Conservation (phyloP, 2,329 filamentous ascomycete species). For the Diaporthe sp. region DNA sequence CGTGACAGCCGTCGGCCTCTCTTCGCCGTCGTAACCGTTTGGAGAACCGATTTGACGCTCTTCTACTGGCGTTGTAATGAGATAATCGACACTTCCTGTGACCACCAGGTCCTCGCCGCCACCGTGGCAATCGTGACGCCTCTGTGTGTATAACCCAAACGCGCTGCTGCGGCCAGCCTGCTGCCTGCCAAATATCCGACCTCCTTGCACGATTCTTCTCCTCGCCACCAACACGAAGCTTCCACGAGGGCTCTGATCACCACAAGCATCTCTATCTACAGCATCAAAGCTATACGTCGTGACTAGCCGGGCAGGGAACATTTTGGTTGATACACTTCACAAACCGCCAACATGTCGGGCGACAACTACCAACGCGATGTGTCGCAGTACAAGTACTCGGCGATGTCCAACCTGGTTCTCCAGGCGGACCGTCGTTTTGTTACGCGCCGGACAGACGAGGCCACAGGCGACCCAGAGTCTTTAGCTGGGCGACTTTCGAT, state of each 20-base stretch:
- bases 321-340: not conserved
- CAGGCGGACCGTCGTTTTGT: slow-evolving; percentile 98
- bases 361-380: slow-evolving; percentile 79
- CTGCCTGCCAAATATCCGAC: not conserved
- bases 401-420: slow-evolving; percentile 99
- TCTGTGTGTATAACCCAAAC: slow-evolving; percentile 8
- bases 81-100: slow-evolving; percentile 32
- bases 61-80: slow-evolving; percentile 31
- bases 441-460: slow-evolving; percentile 90
- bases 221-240: not conserved
- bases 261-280: not conserved
- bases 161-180: slow-evolving; percentile 1
- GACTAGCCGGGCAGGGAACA: slow-evolving; percentile 14
- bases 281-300: slow-evolving; percentile 25
- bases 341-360: slow-evolving; percentile 68
- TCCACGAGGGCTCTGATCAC: not conserved
- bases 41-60: slow-evolving; percentile 1
- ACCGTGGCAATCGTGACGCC: slow-evolving; percentile 22
- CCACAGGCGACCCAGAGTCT: slow-evolving; percentile 96
- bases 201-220: not conserved
- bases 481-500: slow-evolving; percentile 94
- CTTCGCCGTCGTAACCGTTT: not conserved
- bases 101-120: slow-evolving; percentile 25
- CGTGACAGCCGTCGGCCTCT: not conserved
- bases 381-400: slow-evolving; percentile 98